Base-by-base conservation (phyloP, 164 flowering plant genomes). In the Stephania yunnanensis region DNA sequence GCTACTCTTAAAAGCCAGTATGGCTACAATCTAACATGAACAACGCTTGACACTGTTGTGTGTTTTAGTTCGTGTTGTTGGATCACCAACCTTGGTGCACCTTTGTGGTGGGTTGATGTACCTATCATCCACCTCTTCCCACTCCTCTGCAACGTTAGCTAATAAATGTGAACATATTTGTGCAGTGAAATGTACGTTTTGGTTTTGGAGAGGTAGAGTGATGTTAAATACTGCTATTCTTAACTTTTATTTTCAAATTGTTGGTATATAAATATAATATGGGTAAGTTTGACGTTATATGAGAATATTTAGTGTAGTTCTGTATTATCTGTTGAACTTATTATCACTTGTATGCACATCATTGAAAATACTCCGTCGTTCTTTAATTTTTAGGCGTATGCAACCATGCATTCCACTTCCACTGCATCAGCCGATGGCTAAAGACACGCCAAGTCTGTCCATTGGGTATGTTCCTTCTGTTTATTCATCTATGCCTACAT, bases 391-490 rank as follows among this genome's bases (percentile, higher is more conserved):
- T 66, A 85, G 86, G 86, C 13, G 84, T 82, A 0, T 86, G 88
- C 80, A 86, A 86, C 71, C 88, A 86, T 69, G 86, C 86, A 0
- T 86, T 84, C 71, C 88, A 86, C 77, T 86, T 86, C 78, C 88
- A 84, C 73, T 86, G 88, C 78, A 86, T 86, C 74, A 84, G 86
- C 70, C 74, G 88, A 45, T 86, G 88, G 88, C 85, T 86, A 61
- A 86, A 84, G 74, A 86, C 88, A 19, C 86, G 86, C 42, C 86
- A 86, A 82, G 88, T 84, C 19, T 86, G 88, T 30, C 88, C 86
- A 53, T 44, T 85, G 58, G 87, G 87, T 85, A 77, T 66, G 79
- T 76, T 25, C 52, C 22, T 0, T 69, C 55, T 30, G 25, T 10
- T 36, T 10, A 66, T 30, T 15, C 46, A 3, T 72, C 31, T 69